These are phyloP conservation scores for Rhododendron ovatum DNA, from an alignment of 148 eudicot species.

Conservation along the genomic window DNA sequence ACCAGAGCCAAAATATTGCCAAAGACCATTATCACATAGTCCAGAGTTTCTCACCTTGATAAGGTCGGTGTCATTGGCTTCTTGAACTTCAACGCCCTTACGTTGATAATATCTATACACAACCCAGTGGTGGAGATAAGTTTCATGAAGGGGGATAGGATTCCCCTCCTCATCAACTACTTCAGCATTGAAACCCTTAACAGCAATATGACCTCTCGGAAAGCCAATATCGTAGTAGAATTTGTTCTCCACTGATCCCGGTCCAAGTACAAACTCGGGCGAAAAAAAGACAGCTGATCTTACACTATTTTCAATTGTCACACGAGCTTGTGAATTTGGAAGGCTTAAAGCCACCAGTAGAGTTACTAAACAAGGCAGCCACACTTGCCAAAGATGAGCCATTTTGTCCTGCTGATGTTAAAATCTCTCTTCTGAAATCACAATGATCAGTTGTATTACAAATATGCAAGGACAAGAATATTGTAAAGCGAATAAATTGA, in stretches of 20 bases:
- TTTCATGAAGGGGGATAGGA: conserved; percentile 70
- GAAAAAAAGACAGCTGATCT: conserved; percentile 53
- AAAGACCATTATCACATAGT: conserved; percentile 38
- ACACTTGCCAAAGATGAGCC: conserved; percentile 16
- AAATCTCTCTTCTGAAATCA: neutral
- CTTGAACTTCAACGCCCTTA: conserved; percentile 27
- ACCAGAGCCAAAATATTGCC: conserved; percentile 79
- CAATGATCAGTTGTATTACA: neutral
- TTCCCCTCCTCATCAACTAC: conserved; percentile 75
- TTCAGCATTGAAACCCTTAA: conserved; percentile 77
- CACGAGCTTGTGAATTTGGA: conserved; percentile 25
- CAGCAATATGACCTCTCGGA: conserved; percentile 69
- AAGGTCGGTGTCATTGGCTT: conserved; percentile 27
- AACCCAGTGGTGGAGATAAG: conserved; percentile 90
- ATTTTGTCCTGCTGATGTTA: conserved; percentile 17
- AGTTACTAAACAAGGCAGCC: conserved; percentile 20
- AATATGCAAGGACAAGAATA: neutral
- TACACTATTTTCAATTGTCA: conserved; percentile 15
- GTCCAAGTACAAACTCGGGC: conserved; percentile 54
- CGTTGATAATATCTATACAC: conserved; percentile 54
- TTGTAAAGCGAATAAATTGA: neutral
- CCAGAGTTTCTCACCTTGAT: conserved; percentile 44
- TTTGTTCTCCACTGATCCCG: conserved; percentile 67
- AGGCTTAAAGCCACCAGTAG: conserved; percentile 21
- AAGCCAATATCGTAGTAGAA: conserved; percentile 57